These are phyloP conservation scores for Colletotrichum noveboracense DNA, from an alignment of 2,329 filamentous ascomycete genomes.

Conservation along the genomic window DNA sequence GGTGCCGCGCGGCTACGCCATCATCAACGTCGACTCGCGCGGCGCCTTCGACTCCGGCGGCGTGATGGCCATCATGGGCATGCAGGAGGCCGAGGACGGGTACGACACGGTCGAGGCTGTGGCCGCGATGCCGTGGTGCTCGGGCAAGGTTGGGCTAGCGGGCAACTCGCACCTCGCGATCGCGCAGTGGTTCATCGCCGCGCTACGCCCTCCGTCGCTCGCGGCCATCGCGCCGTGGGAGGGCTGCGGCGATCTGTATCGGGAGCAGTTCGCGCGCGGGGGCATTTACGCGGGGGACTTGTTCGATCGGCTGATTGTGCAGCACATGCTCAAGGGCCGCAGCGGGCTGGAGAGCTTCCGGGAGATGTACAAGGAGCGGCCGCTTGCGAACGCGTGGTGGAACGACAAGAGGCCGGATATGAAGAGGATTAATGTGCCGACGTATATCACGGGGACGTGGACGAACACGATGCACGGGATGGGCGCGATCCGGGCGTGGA, in stretches of 20 bases:
- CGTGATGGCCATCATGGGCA: slow-evolving; percentile 27
- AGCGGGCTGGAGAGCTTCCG: slow-evolving; percentile 26
- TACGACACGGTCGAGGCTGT: slow-evolving; percentile 29
- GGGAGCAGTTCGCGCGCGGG: slow-evolving; percentile 29
- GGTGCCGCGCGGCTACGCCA: slow-evolving; percentile 30
- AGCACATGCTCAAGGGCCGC: slow-evolving; percentile 25
- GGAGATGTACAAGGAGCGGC: slow-evolving; percentile 25
- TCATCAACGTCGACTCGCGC: slow-evolving; percentile 34
- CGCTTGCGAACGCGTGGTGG: slow-evolving; percentile 27
- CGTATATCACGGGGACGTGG: slow-evolving; percentile 23
- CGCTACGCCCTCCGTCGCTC: slow-evolving; percentile 19
- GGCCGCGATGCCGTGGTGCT: slow-evolving; percentile 27
- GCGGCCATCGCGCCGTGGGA: slow-evolving; percentile 43
- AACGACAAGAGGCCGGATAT: slow-evolving; percentile 27
- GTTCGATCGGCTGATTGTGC: slow-evolving; percentile 23
- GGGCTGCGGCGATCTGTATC: slow-evolving; percentile 33
- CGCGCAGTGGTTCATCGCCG: slow-evolving; percentile 27
- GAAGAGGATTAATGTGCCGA: slow-evolving; percentile 25
- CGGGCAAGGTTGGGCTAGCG: slow-evolving; percentile 29
- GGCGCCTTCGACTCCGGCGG: slow-evolving; percentile 30
- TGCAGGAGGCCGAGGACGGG: slow-evolving; percentile 27
- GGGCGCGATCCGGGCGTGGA: slow-evolving; percentile 31
- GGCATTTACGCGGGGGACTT: slow-evolving; percentile 24
- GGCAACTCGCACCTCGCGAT: slow-evolving; percentile 32
- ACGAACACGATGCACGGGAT: slow-evolving; percentile 22